Evolutionary conservation across 1,284 basidiomycete genomes (phyloP).

Genomic region (Papiliotrema flavescens): DNA sequence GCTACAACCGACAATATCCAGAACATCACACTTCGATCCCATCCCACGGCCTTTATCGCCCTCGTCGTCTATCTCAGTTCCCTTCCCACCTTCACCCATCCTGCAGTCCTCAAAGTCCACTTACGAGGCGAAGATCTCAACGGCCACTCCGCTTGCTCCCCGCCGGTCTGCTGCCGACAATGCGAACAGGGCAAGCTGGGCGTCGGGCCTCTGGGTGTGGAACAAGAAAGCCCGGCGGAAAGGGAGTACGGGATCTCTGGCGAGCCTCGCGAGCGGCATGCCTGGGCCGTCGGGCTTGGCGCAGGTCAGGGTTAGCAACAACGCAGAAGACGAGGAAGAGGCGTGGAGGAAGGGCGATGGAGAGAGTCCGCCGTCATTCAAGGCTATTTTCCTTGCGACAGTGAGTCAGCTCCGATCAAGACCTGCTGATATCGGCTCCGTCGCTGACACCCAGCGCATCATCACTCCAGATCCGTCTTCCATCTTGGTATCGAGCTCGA

Average conservation of each 20-base stretch:
- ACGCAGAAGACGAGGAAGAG: slow-evolving; percentile 22
- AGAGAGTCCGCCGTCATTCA: slow-evolving; percentile 39
- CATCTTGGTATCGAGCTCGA: slow-evolving; percentile 65
- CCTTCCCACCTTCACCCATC: slow-evolving; percentile 15
- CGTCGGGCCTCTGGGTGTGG: slow-evolving; percentile 36
- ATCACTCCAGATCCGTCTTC: slow-evolving; percentile 76
- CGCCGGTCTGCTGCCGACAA: not conserved
- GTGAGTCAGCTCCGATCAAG: slow-evolving; percentile 15
- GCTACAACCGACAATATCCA: not conserved
- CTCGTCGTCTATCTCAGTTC: slow-evolving; percentile 4
- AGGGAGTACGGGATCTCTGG: slow-evolving; percentile 18
- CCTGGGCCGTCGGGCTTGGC: not conserved
- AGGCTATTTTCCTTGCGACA: slow-evolving; percentile 45
- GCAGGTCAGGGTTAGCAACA: not conserved
- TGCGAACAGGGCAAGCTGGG: slow-evolving; percentile 18
- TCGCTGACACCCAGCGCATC: slow-evolving; percentile 54
- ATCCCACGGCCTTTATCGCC: not conserved
- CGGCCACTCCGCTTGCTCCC: not conserved
- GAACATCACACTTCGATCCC: not conserved
- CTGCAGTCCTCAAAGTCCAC: not conserved
- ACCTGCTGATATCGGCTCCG: not conserved
- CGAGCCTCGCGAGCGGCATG: not conserved
- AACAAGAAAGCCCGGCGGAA: slow-evolving; percentile 14
- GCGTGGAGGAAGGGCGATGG: slow-evolving; percentile 42
- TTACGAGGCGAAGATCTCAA: not conserved